Percentiles rank a stretch among this genome's conserved stretches.
phyloP scores from a whole-genome alignment of 2,329 filamentous ascomycete species.

The Chrysosporium queenslandicum region DNA sequence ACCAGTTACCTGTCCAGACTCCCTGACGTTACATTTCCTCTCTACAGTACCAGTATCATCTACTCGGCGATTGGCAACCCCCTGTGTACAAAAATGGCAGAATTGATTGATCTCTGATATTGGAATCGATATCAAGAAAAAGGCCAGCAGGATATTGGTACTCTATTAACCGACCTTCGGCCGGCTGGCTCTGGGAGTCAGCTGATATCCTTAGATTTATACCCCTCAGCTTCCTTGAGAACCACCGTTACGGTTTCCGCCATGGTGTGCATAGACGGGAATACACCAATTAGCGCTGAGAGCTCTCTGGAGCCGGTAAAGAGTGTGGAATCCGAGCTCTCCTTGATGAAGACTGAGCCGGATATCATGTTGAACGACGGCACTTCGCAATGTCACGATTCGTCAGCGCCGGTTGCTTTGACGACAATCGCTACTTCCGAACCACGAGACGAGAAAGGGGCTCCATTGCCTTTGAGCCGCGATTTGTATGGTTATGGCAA shows the following conservation, averaged over 20 bases:
- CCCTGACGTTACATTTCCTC: neutral
- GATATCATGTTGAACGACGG: neutral
- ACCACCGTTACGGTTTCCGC: neutral
- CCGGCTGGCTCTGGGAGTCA: neutral
- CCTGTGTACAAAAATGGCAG: conserved; percentile 7
- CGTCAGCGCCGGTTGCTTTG: neutral
- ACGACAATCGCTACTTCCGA: neutral
- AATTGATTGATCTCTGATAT: neutral
- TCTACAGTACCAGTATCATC: neutral
- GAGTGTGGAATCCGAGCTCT: neutral
- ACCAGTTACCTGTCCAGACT: neutral
- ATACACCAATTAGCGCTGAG: neutral
- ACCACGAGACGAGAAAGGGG: neutral
- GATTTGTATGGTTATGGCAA: neutral
- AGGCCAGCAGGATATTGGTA: neutral
- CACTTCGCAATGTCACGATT: neutral
- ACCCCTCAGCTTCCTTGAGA: neutral
- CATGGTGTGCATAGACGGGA: conserved; percentile 6
- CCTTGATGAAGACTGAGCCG: neutral
- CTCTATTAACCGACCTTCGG: neutral
- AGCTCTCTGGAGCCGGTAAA: neutral
- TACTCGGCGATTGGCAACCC: neutral
- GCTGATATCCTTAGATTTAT: neutral
- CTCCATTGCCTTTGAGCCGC: neutral
- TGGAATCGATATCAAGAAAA: neutral